phyloP scores from a whole-genome alignment of 2,329 filamentous ascomycete genomes.

The Chrysosporium queenslandicum region DNA sequence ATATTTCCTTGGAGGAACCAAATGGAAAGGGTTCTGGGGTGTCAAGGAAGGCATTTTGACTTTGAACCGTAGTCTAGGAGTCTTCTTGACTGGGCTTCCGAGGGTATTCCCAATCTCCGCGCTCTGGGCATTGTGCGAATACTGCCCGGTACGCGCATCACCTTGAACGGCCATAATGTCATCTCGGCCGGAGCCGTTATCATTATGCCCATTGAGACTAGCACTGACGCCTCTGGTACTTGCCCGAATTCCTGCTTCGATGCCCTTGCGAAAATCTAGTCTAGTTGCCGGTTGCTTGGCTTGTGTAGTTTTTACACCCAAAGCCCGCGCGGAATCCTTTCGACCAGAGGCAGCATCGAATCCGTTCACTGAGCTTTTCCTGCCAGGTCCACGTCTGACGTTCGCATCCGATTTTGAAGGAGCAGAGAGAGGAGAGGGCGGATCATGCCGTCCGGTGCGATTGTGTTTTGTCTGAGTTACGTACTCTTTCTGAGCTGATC shows the following conservation, averaged over 20 bases:
- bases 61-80: constrained; percentile 38
- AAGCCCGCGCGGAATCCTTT: constrained; percentile 22
- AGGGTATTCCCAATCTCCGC: constrained; percentile 13
- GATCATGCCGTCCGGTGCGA: constrained; percentile 15
- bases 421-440: constrained; percentile 1
- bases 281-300: constrained; percentile 8
- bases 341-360: constrained; percentile 12
- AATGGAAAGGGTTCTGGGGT: constrained; percentile 44
- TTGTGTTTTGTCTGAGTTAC: constrained; percentile 24
- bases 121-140: not conserved
- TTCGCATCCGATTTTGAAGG: constrained; percentile 25
- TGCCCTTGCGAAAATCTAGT: not conserved
- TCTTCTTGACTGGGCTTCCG: constrained; percentile 17
- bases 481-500: constrained; percentile 31
- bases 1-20: constrained; percentile 38
- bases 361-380: constrained; percentile 26
- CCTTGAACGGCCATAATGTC: constrained; percentile 5
- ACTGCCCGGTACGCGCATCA: not conserved
- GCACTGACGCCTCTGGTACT: not conserved
- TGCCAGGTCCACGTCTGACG: constrained; percentile 24
- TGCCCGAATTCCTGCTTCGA: not conserved
- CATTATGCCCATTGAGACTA: not conserved
- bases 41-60: constrained; percentile 43
- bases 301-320: constrained; percentile 19
- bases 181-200: not conserved